A percentile compares a stretch with the other conserved stretches of the same genome.
Conservation (phyloP, 140 eudicot species). For the Anethum foeniculum region DNA sequence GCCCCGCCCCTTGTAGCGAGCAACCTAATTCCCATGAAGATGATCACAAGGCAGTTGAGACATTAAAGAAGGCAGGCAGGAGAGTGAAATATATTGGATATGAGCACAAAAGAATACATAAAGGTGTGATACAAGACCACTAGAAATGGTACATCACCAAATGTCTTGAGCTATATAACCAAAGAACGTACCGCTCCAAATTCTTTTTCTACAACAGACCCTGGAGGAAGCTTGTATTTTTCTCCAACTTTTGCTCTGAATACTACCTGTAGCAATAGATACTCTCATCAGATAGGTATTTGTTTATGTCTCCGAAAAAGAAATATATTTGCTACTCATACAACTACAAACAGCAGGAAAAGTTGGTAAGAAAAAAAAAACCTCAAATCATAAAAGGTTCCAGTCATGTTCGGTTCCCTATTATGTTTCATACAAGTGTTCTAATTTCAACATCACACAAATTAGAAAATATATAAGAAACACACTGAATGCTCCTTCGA, state of each 20-base stretch:
- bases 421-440: no score
- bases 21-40: constrained; percentile 39
- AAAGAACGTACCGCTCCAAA: constrained; percentile 73
- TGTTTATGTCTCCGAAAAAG: neutral
- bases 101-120: neutral
- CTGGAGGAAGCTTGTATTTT: constrained; percentile 85
- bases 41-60: neutral
- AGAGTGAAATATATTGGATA: neutral
- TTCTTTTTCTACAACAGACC: constrained; percentile 68
- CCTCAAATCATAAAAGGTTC: no score
- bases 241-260: constrained; percentile 97
- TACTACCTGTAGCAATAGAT: no score
- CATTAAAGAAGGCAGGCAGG: neutral
- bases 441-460: neutral
- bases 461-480: no score
- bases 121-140: neutral
- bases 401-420: no score
- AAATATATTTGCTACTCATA: no score
- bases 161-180: neutral
- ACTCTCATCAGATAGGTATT: neutral
- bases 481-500: neutral
- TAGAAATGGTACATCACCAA: neutral
- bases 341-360: no score
- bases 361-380: no score
- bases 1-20: constrained; percentile 91